These are phyloP conservation scores for Pyrus hybrid DNA, from an alignment of 331 rosid genomes.

Conservation along the genomic window DNA sequence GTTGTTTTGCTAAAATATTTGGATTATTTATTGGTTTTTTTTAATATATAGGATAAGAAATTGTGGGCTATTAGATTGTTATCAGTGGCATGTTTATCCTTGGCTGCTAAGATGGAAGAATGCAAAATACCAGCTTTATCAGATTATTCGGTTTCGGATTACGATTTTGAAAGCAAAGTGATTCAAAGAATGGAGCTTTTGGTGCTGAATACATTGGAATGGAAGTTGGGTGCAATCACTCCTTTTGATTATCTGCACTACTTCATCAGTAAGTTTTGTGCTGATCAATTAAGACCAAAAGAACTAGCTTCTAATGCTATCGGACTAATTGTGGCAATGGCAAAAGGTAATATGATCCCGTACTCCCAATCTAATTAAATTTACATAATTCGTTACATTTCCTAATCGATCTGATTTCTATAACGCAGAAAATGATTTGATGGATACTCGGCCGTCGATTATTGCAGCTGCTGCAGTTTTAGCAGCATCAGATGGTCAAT, in stretches of 20 bases:
- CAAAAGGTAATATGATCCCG: slow-evolving; percentile 36
- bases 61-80: slow-evolving; percentile 62
- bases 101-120: slow-evolving; percentile 92
- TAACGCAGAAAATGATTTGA: slow-evolving; percentile 45
- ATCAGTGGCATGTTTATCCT: slow-evolving; percentile 58
- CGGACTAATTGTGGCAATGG: slow-evolving; percentile 33
- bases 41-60: slow-evolving; percentile 40
- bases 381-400: neutral
- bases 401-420: slow-evolving; percentile 1
- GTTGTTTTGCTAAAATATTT: neutral
- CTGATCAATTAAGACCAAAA: slow-evolving; percentile 24
- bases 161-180: slow-evolving; percentile 37
- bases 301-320: slow-evolving; percentile 41
- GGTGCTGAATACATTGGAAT: slow-evolving; percentile 55
- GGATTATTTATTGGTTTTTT: neutral
- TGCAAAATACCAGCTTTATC: slow-evolving; percentile 41
- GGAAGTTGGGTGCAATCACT: slow-evolving; percentile 68
- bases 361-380: neutral
- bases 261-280: slow-evolving; percentile 43
- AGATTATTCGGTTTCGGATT: slow-evolving; percentile 37
- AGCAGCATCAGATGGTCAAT: slow-evolving; percentile 47
- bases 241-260: slow-evolving; percentile 61
- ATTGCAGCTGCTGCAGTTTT: slow-evolving; percentile 77
- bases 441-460: slow-evolving; percentile 57
- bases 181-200: slow-evolving; percentile 62